A percentile compares a stretch with the other conserved stretches of the same genome.
phyloP scores from a whole-genome alignment of 192 early-diverging fungal species.

The Backusella macrospora region DNA sequence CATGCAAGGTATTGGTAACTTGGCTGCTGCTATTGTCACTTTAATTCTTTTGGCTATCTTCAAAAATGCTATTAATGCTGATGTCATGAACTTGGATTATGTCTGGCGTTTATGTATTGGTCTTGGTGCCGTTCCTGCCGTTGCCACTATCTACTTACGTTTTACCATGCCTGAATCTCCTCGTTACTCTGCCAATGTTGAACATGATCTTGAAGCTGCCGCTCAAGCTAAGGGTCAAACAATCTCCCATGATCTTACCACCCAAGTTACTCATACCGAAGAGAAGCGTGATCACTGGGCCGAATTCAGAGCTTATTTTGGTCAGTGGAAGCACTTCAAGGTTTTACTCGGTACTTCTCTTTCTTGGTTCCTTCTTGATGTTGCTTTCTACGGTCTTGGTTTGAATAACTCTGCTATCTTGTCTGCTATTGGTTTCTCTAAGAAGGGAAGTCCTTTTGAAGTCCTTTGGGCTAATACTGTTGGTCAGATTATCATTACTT shows the following conservation, averaged over 20 bases:
- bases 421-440: constrained; percentile 67
- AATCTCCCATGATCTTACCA: background rate
- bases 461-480: constrained; percentile 67
- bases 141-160: constrained; percentile 85
- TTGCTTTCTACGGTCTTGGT: constrained; percentile 77
- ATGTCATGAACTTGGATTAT: constrained; percentile 71
- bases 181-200: constrained; percentile 71
- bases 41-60: constrained; percentile 72
- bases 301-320: constrained; percentile 74
- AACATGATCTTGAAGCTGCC: constrained; percentile 45
- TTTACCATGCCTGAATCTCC: constrained; percentile 92
- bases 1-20: constrained; percentile 90
- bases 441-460: constrained; percentile 37
- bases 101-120: constrained; percentile 90
- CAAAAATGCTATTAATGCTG: constrained; percentile 63
- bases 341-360: constrained; percentile 73
- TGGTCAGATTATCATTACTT: constrained; percentile 87
- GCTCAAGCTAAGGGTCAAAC: constrained; percentile 42
- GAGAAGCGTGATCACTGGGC: constrained; percentile 28
- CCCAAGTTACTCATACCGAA: constrained; percentile 34
- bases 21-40: constrained; percentile 76
- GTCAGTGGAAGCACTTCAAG: constrained; percentile 76
- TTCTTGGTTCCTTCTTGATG: constrained; percentile 80
- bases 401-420: constrained; percentile 69
- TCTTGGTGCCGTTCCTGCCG: constrained; percentile 78